A percentile compares a stretch with the other conserved stretches of the same genome.
phyloP scores from a whole-genome alignment of 176 grass and related monocot species.

The Eleusine coracana region DNA sequence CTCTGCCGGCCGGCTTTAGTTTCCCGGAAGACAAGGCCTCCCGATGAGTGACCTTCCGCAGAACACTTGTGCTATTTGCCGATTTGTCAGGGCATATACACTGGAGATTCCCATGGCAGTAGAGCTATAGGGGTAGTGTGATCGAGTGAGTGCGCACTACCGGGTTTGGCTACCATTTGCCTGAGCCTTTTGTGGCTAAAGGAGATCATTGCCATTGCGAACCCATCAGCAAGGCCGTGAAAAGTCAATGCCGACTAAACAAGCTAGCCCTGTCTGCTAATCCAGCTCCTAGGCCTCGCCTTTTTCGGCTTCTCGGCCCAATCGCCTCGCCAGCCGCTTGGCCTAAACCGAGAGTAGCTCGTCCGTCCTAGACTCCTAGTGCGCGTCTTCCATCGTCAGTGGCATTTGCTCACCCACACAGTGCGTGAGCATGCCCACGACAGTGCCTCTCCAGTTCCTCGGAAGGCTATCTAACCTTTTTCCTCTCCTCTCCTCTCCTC shows the following conservation, averaged over 20 bases:
- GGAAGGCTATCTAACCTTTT: conserved; percentile 1
- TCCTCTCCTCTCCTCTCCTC: background rate
- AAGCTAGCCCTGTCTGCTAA: background rate
- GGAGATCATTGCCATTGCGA: conserved; percentile 17
- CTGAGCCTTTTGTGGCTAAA: conserved; percentile 30
- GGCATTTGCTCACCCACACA: background rate
- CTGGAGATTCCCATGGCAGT: conserved; percentile 37
- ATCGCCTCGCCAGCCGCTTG: background rate
- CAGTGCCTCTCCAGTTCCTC: background rate
- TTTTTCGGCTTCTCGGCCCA: background rate
- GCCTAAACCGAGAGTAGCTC: background rate
- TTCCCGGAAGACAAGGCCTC: conserved; percentile 30
- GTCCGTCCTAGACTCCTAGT: background rate
- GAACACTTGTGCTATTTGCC: conserved; percentile 16
- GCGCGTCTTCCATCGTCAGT: background rate
- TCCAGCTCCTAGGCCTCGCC: background rate
- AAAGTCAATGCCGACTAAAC: conserved; percentile 22
- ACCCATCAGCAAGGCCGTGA: background rate
- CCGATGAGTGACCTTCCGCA: background rate
- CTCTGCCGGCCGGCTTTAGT: background rate
- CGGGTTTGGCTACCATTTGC: conserved; percentile 1
- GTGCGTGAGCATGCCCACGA: background rate
- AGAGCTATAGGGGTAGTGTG: background rate
- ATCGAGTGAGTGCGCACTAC: conserved; percentile 20
- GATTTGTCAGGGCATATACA: conserved; percentile 44